phyloP scores from a whole-genome alignment of 2,329 filamentous ascomycete species.

The Cercospora zeina region DNA sequence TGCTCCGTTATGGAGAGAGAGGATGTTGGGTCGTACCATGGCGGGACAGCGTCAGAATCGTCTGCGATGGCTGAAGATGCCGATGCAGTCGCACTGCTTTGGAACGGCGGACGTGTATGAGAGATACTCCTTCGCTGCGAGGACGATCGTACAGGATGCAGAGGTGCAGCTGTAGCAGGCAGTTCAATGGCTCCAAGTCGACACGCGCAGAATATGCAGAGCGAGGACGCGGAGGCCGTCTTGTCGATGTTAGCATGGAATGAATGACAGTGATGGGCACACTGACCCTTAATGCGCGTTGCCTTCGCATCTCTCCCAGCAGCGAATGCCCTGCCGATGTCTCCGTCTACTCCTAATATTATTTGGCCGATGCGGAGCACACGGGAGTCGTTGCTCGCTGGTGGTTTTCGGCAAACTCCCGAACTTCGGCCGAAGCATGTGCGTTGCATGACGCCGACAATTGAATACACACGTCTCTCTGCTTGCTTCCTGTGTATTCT shows the following conservation, averaged over 20 bases:
- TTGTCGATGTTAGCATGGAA: conserved; percentile 23
- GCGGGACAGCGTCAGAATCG: conserved; percentile 8
- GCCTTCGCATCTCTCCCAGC: conserved; percentile 31
- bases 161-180: conserved; percentile 15
- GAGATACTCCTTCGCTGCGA: conserved; percentile 21
- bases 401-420: background rate
- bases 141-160: background rate
- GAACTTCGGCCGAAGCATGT: background rate
- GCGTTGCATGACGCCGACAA: conserved; percentile 15
- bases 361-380: conserved; percentile 3
- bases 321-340: background rate
- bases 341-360: conserved; percentile 6
- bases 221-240: conserved; percentile 36
- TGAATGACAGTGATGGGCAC: background rate
- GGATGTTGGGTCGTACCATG: conserved; percentile 30
- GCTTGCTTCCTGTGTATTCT: background rate
- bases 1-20: conserved; percentile 31
- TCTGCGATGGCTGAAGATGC: conserved; percentile 3
- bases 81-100: conserved; percentile 18
- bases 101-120: conserved; percentile 19
- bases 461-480: background rate
- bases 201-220: conserved; percentile 41
- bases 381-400: conserved; percentile 10
- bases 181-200: conserved; percentile 30
- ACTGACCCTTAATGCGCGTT: conserved; percentile 35